Percentiles rank a stretch among this genome's conserved stretches.
Conservation (phyloP, 805 yeast species). For the Kockiozyma suomiensis region DNA sequence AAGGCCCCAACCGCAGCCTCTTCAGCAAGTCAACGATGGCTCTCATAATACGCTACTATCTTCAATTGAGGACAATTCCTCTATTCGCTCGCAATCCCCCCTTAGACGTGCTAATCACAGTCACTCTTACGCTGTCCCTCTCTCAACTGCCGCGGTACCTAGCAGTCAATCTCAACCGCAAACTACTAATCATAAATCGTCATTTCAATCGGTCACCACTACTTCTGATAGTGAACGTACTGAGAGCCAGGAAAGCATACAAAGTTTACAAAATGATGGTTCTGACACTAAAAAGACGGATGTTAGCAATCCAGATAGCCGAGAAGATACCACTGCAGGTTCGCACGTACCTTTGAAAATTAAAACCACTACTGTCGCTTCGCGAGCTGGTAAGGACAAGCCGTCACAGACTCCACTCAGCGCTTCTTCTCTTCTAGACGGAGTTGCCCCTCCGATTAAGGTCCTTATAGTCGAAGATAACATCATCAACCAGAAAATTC, state of each 20-base stretch:
- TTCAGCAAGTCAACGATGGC: conserved; percentile 7
- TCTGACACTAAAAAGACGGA: background rate
- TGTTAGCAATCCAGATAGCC: background rate
- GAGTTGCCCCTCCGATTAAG: conserved; percentile 83
- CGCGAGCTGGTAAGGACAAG: conserved; percentile 6
- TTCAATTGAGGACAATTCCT: background rate
- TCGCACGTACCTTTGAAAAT: background rate
- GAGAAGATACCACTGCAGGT: background rate
- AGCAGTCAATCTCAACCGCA: background rate
- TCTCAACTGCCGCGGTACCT: background rate
- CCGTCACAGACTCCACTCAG: background rate
- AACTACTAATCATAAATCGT: conserved; percentile 11
- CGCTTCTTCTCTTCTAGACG: conserved; percentile 40
- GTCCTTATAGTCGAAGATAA: conserved; percentile 96
- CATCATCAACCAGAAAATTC: conserved; percentile 86
- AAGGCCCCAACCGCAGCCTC: conserved; percentile 27
- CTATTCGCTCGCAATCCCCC: conserved; percentile 14
- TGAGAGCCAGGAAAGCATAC: background rate
- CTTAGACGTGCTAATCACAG: conserved; percentile 6
- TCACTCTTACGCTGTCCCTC: conserved; percentile 1
- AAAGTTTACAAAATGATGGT: background rate
- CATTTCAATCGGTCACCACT: conserved; percentile 13
- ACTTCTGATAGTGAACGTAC: background rate
- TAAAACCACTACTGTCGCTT: background rate
- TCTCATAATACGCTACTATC: background rate